phyloP scores from a whole-genome alignment of 2,329 filamentous ascomycete species.

The Fusarium haematococcum region DNA sequence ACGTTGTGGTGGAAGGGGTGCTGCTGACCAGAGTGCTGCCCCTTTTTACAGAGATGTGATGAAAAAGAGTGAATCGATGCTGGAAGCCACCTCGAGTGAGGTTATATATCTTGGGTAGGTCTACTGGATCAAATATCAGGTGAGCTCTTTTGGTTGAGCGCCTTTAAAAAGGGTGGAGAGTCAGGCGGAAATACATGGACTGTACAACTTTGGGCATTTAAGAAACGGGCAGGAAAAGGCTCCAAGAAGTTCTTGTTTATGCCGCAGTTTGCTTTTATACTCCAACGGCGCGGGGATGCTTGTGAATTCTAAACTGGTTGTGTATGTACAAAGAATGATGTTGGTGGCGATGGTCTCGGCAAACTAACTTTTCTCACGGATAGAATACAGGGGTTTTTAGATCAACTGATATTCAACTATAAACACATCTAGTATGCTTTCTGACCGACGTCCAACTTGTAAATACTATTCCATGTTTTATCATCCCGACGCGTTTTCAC shows the following conservation, averaged over 20 bases:
- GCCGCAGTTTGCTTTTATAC: background rate
- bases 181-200: background rate
- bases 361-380: background rate
- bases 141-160: background rate
- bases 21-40: background rate
- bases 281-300: background rate
- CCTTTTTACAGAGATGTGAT: background rate
- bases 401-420: conserved; percentile 4
- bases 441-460: background rate
- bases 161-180: background rate
- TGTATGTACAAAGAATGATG: background rate
- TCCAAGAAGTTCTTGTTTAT: background rate
- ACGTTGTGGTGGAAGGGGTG: background rate
- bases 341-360: background rate
- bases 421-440: background rate
- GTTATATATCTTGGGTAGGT: background rate
- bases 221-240: background rate
- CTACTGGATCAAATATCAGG: background rate
- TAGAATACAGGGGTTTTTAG: background rate
- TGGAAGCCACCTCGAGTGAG: background rate
- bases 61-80: background rate
- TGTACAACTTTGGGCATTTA: background rate
- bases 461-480: background rate
- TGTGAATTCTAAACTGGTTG: background rate
- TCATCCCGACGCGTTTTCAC: background rate